Evolutionary conservation across 2,329 filamentous ascomycete species (phyloP), one percentile per base, ranked within the genome.

Genomic region (Ceratocystis cubensis): DNA sequence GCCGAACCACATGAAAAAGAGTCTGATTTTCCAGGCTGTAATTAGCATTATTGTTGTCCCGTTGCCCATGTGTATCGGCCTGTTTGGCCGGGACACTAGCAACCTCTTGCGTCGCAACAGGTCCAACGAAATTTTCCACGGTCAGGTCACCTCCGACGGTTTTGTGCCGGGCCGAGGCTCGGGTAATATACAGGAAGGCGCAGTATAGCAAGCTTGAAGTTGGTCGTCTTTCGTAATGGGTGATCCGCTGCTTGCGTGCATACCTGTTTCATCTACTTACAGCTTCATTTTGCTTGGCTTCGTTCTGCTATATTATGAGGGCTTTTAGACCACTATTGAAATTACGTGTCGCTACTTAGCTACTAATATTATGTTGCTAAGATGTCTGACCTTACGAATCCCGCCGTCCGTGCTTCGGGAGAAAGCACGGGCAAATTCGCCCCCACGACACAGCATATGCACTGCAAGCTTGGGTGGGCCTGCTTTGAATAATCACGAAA

Each of bases 11-110:
- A 92, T 96, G 88, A 83, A 81, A 71, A 79, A 81, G 25, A 84
- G 88, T 0, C 78, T 96, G 69, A 80, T 96, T 25, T 95, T 96
- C 73, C 83, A 91, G 70, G 89, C 89, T 1, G 85, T 90, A 1
- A 67, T 96, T 8, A 84, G 85, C 0, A 73, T 87, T 65, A 81
- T 79, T 6, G 82, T 83, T 8, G 79, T 88, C 56, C 88, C 89
- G 7, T 74, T 88, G 61, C 87, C 89, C 1, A 70, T 95, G 68
- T 81, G 79, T 15, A 73, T 96, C 41, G 90, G 91, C 0, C 71
- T 87, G 56, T 88, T 92, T 73, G 89, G 90, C 0, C 76, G 84
- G 17, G 65, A 70, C 74, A 86, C 72, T 53, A 66, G 61, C 46
- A 66, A 41, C 25, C 62, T 33, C n/a, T 30, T 30, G 45, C 62